phyloP scores from a whole-genome alignment of 768 basidiomycete species.

The Termitomyces sp. region DNA sequence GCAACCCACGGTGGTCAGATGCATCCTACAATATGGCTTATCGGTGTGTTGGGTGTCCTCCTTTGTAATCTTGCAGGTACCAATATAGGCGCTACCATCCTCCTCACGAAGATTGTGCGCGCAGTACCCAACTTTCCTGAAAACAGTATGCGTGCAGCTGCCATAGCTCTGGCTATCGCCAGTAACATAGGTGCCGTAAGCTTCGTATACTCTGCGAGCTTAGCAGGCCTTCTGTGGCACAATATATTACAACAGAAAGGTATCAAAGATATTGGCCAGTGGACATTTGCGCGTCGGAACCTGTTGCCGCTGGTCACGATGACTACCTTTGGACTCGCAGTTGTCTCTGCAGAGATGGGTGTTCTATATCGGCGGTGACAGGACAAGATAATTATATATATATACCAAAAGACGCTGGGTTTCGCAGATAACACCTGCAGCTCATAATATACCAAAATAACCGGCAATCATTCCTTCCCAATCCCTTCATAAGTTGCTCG shows the following conservation, averaged over 20 bases:
- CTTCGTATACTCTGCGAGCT: conserved; percentile 83
- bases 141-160: conserved; percentile 44
- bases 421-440: too few species aligned
- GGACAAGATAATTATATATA: background rate
- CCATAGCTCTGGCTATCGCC: conserved; percentile 75
- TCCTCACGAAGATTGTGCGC: conserved; percentile 77
- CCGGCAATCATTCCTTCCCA: too few species aligned
- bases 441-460: background rate
- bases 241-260: conserved; percentile 69
- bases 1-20: conserved; percentile 15
- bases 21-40: conserved; percentile 17
- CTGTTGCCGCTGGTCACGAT: conserved; percentile 56
- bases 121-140: conserved; percentile 33
- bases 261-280: conserved; percentile 46
- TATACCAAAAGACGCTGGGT: background rate
- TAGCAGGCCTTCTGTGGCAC: conserved; percentile 89
- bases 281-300: conserved; percentile 73
- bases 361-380: conserved; percentile 31
- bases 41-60: conserved; percentile 19
- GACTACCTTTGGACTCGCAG: conserved; percentile 58
- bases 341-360: conserved; percentile 76
- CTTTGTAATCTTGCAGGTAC: conserved; percentile 20
- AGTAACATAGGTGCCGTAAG: conserved; percentile 93
- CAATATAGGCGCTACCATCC: conserved; percentile 41
- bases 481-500: too few species aligned